Conservation (phyloP, 106 monocot genomes). For the Posidonia australis region DNA sequence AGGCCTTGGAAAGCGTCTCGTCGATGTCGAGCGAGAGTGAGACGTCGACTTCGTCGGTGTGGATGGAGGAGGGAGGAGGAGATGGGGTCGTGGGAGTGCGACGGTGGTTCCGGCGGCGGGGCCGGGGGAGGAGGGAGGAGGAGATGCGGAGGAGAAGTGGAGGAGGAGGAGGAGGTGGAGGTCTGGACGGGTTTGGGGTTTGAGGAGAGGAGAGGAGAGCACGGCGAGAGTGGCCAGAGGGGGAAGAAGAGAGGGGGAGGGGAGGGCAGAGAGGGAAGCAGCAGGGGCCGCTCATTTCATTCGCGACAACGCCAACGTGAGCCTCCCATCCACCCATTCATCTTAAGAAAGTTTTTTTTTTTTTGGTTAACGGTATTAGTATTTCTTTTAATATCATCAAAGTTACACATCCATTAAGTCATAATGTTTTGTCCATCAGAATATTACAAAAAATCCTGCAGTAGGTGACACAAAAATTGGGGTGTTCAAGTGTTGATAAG, state of each 20-base stretch:
- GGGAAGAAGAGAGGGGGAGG: not conserved
- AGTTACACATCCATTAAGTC: no score
- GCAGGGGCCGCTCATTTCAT: not conserved
- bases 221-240: not conserved
- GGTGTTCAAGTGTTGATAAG: no score
- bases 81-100: not conserved
- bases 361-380: no score
- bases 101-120: constrained; percentile 4
- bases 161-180: not conserved
- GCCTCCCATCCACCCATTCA: no score
- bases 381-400: no score
- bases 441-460: no score
- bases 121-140: constrained; percentile 6
- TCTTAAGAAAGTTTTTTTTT: no score
- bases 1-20: constrained; percentile 17
- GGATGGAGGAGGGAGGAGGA: not conserved
- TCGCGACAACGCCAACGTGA: no score
- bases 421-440: no score
- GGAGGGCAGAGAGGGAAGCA: not conserved
- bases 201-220: not conserved
- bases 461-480: no score
- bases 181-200: not conserved
- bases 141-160: not conserved
- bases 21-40: constrained; percentile 25
- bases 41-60: not conserved